Evolutionary conservation across 139 green algal species (phyloP).

Genomic region (Bryopsis sp.): DNA sequence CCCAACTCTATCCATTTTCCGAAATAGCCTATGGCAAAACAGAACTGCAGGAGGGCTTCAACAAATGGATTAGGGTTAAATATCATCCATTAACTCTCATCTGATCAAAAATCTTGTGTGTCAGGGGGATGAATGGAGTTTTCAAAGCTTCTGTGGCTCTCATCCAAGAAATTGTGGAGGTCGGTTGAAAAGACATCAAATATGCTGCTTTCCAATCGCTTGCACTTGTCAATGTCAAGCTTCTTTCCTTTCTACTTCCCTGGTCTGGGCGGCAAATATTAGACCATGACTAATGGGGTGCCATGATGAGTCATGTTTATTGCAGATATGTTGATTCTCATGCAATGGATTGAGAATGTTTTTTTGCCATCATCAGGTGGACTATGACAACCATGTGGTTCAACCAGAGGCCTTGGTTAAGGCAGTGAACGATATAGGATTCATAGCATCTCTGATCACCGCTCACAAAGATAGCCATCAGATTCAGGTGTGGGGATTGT

Average conservation of each 20-base stretch:
- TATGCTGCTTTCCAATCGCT: background rate
- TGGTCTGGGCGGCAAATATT: too few species aligned
- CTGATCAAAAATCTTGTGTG: background rate
- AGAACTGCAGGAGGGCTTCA: background rate
- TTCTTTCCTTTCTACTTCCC: too few species aligned
- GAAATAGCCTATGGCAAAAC: too few species aligned
- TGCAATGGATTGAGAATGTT: slow-evolving; percentile 14
- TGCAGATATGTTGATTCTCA: slow-evolving; percentile 9
- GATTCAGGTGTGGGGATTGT: too few species aligned
- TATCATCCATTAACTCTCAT: background rate
- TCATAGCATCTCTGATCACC: too few species aligned
- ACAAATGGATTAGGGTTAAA: background rate
- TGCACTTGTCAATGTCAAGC: background rate
- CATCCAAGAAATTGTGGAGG: slow-evolving; percentile 58
- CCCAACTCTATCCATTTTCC: background rate
- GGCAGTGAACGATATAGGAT: too few species aligned
- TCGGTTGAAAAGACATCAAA: slow-evolving; percentile 16
- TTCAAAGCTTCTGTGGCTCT: slow-evolving; percentile 49
- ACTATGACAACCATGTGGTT: too few species aligned
- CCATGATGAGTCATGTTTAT: background rate
- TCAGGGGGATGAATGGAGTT: slow-evolving; percentile 53
- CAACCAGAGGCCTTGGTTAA: too few species aligned
- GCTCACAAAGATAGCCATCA: too few species aligned
- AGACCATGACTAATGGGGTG: background rate
- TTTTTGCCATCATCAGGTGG: too few species aligned